Base-by-base conservation (phyloP, 257 asterid species). In the Salvia splendens region DNA sequence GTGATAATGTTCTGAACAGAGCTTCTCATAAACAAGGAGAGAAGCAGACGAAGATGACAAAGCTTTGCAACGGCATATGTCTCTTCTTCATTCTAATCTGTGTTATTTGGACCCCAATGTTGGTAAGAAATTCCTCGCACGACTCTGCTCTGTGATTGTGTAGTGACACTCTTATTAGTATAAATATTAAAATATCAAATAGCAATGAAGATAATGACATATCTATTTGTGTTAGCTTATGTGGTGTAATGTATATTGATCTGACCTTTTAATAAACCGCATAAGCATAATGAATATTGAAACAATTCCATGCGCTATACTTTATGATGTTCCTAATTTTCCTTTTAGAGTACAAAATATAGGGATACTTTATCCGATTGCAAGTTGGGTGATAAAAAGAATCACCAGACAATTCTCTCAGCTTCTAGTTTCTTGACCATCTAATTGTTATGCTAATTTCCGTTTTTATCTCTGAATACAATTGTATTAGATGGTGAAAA, bases 51-150 rank as follows among this genome's bases (percentile, higher is more conserved):
- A 91, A 79, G 82, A 87, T 85, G 95, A 94, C 97, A 7, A 94
- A 94, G 76, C 86, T 94, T 77, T 91, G 97, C 89, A 89, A 79
- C 61, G 99, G 99, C 76, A 83, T 94, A 68, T 94, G 97, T 79
- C 78, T 94, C 69, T 91, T 94, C 85, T 79, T 91, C 71, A 54
- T 94, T 61, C 81, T 94, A 68, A 89, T 91, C 20, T 85, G 95
- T 73, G 99, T 94, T 58, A 91, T 94, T 65, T 94, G 99, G 99
- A 96, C 99, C 79, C 99, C 99, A 64, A 94, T 94, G 97, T 83
- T 94, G 95, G 99, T 91, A 73, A 84, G 95, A 61, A 65, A 67
- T 70, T 68, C 66, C 8, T 33, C 51, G 14, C 58, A 43, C 6
- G 2, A 63, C 40, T 66, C 41, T 65, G 64, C 81, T 56, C 57